Percentiles rank a stretch among this genome's conserved stretches.
phyloP scores from a whole-genome alignment of 1,139 yeast species.

The Petasospora fabianii region DNA sequence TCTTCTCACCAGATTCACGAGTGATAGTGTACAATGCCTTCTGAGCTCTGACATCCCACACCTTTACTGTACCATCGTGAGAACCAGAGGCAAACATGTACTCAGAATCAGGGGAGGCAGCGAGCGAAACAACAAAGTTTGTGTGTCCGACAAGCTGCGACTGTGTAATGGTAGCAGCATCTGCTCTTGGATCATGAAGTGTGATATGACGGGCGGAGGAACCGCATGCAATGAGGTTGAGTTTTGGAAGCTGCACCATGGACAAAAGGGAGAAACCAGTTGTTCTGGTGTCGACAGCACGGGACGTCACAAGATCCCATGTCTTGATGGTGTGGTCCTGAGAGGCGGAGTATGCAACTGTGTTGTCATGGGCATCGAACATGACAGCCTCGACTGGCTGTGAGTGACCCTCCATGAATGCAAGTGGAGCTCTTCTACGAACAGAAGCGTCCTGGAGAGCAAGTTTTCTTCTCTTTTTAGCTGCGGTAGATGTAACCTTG shows the following conservation, averaged over 20 bases:
- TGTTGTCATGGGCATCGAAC: conserved; percentile 65
- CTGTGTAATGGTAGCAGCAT: conserved; percentile 50
- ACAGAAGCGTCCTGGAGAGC: conserved; percentile 75
- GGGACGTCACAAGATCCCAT: conserved; percentile 87
- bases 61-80: conserved; percentile 91
- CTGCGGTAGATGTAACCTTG: conserved; percentile 58
- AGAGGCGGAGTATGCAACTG: conserved; percentile 90
- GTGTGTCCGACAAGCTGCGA: conserved; percentile 84
- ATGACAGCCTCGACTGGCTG: conserved; percentile 85
- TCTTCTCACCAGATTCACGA: conserved; percentile 47
- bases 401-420: conserved; percentile 73
- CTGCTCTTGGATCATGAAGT: conserved; percentile 82
- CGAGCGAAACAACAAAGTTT: conserved; percentile 80
- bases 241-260: conserved; percentile 59
- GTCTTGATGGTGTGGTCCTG: conserved; percentile 94
- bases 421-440: conserved; percentile 76
- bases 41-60: conserved; percentile 94
- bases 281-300: conserved; percentile 80
- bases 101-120: conserved; percentile 68
- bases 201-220: conserved; percentile 95
- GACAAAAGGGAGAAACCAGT: conserved; percentile 87
- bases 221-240: conserved; percentile 80
- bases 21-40: conserved; percentile 83
- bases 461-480: conserved; percentile 84
- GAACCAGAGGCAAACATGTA: conserved; percentile 87